Evolutionary conservation across 1,139 yeast species (phyloP).

Genomic region (Kluyveromyces marxianus): DNA sequence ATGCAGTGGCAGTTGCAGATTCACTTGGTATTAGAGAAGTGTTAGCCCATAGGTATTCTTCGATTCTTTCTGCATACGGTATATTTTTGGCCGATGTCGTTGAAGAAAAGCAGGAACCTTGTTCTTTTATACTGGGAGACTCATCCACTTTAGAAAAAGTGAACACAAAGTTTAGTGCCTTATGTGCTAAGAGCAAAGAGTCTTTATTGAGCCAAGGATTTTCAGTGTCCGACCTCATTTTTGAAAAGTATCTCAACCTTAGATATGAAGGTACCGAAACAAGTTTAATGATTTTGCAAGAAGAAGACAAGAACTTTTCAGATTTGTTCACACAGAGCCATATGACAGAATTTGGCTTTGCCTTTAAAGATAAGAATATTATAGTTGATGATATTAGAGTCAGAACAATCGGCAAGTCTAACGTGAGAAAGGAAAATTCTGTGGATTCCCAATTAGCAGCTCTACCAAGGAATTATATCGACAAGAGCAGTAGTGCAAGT

Average conservation of each 20-base stretch:
- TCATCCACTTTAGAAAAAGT: slow-evolving; percentile 23
- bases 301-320: slow-evolving; percentile 21
- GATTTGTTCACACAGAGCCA: slow-evolving; percentile 44
- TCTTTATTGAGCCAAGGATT: slow-evolving; percentile 44
- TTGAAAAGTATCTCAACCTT: slow-evolving; percentile 66
- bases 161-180: slow-evolving; percentile 31
- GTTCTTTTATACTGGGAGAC: slow-evolving; percentile 33
- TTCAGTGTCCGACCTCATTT: slow-evolving; percentile 30
- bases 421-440: slow-evolving; percentile 26
- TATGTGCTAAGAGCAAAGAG: slow-evolving; percentile 18
- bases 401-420: slow-evolving; percentile 51
- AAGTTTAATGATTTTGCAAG: slow-evolving; percentile 55
- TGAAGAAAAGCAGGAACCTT: slow-evolving; percentile 61
- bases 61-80: slow-evolving; percentile 50
- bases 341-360: slow-evolving; percentile 63
- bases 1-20: slow-evolving; percentile 46
- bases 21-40: slow-evolving; percentile 40
- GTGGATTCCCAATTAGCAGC: slow-evolving; percentile 34
- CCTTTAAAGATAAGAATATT: slow-evolving; percentile 48
- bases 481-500: slow-evolving; percentile 8
- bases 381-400: slow-evolving; percentile 81
- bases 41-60: slow-evolving; percentile 45
- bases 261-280: slow-evolving; percentile 87
- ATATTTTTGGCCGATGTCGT: slow-evolving; percentile 51
- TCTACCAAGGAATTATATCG: slow-evolving; percentile 13